Evolutionary conservation across 1,139 yeast species (phyloP).

Genomic region (Kurtzmaniella natalensis): DNA sequence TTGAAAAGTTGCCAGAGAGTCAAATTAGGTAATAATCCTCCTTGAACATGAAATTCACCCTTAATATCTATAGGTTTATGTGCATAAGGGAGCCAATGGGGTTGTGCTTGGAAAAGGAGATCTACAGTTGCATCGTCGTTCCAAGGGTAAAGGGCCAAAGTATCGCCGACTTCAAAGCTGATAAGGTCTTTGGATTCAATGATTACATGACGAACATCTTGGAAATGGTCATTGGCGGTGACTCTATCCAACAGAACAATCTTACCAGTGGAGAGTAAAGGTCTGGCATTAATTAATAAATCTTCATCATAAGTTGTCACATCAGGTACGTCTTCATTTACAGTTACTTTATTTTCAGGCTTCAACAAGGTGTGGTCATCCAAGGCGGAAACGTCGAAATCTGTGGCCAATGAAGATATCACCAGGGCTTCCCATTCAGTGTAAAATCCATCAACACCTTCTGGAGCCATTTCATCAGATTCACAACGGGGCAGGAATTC

Average conservation of each 20-base stretch:
- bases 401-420: constrained; percentile 35
- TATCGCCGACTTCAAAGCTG: constrained; percentile 71
- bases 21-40: constrained; percentile 50
- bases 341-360: constrained; percentile 12
- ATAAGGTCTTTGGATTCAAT: constrained; percentile 33
- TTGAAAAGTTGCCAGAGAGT: constrained; percentile 72
- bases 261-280: constrained; percentile 25
- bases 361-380: constrained; percentile 16
- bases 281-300: constrained; percentile 2
- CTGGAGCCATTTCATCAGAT: constrained; percentile 80
- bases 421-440: constrained; percentile 66
- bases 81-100: constrained; percentile 63
- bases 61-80: constrained; percentile 46
- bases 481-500: constrained; percentile 76
- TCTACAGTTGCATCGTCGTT: constrained; percentile 67
- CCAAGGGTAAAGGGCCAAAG: constrained; percentile 69
- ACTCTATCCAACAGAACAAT: constrained; percentile 52
- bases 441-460: constrained; percentile 76
- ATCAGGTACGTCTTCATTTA: constrained; percentile 1
- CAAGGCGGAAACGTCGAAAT: constrained; percentile 23
- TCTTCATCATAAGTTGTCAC: not conserved
- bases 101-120: constrained; percentile 60
- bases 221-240: constrained; percentile 73
- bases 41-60: constrained; percentile 37
- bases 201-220: constrained; percentile 73